A percentile compares a stretch with the other conserved stretches of the same genome.
Evolutionary conservation across 1,284 basidiomycete species (phyloP).

Genomic region (Golubevia pallescens): DNA sequence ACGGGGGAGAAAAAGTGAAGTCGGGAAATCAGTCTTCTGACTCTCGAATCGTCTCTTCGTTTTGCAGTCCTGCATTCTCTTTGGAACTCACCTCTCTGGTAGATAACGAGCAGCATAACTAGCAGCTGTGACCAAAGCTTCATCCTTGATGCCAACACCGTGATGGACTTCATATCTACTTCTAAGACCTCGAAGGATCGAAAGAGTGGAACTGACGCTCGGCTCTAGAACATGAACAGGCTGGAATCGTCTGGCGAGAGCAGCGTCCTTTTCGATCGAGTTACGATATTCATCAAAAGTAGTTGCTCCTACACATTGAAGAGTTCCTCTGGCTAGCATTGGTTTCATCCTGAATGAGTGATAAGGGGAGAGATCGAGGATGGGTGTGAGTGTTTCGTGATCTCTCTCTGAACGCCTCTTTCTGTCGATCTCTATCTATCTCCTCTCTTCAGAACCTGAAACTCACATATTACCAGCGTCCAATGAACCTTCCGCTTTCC

Average conservation of each 20-base stretch:
- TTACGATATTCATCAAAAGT: conserved; percentile 80
- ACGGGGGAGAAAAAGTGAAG: too few species aligned
- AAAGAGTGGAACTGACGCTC: conserved; percentile 68
- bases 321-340: conserved; percentile 6
- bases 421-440: too few species aligned
- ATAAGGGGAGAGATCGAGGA: not conserved
- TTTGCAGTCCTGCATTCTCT: not conserved
- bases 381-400: not conserved
- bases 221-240: conserved; percentile 87
- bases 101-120: conserved; percentile 70
- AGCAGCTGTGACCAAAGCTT: conserved; percentile 5
- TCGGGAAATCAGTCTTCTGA: too few species aligned
- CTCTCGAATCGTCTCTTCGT: too few species aligned
- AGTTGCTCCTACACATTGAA: conserved; percentile 20
- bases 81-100: not conserved
- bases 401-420: too few species aligned
- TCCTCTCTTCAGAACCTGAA: too few species aligned
- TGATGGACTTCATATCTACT: conserved; percentile 7
- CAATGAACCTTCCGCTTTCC: conserved; percentile 9
- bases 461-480: conserved; percentile 9
- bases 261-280: conserved; percentile 88
- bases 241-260: conserved; percentile 87
- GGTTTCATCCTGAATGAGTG: conserved; percentile 4
- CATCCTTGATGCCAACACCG: conserved; percentile 9
- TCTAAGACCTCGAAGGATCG: conserved; percentile 8